phyloP scores from a whole-genome alignment of 1,284 basidiomycete genomes.

The Wolfiporia cocos region DNA sequence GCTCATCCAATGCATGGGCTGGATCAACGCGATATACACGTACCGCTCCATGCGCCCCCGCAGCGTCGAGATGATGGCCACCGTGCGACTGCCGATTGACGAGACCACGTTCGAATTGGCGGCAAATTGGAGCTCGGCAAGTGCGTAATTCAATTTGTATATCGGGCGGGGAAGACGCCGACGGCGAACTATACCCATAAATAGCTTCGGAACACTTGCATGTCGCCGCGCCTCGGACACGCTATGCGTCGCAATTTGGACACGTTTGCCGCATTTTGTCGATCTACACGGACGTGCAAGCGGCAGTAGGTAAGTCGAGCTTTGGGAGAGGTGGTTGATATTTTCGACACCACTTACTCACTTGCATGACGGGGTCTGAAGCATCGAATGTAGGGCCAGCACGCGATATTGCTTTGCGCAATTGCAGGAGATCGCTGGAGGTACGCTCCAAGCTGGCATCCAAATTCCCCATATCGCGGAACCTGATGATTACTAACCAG shows the following conservation, averaged over 20 bases:
- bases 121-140: constrained; percentile 52
- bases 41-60: constrained; percentile 24
- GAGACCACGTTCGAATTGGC: constrained; percentile 73
- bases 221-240: constrained; percentile 50
- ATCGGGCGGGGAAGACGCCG: background rate
- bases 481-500: constrained; percentile 28
- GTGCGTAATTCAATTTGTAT: constrained; percentile 30
- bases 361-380: background rate
- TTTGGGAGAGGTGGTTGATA: no score
- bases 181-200: background rate
- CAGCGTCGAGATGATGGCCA: constrained; percentile 39
- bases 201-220: constrained; percentile 54
- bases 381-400: constrained; percentile 17
- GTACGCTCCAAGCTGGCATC: constrained; percentile 22
- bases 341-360: background rate
- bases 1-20: constrained; percentile 52
- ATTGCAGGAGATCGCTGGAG: constrained; percentile 35
- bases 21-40: constrained; percentile 27
- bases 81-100: constrained; percentile 62
- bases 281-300: constrained; percentile 55
- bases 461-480: background rate
- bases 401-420: constrained; percentile 23
- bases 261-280: constrained; percentile 62
- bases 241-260: constrained; percentile 62
- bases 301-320: constrained; percentile 21